phyloP scores from a whole-genome alignment of 208 protist species.

The Acanthamoeba castellanii region DNA sequence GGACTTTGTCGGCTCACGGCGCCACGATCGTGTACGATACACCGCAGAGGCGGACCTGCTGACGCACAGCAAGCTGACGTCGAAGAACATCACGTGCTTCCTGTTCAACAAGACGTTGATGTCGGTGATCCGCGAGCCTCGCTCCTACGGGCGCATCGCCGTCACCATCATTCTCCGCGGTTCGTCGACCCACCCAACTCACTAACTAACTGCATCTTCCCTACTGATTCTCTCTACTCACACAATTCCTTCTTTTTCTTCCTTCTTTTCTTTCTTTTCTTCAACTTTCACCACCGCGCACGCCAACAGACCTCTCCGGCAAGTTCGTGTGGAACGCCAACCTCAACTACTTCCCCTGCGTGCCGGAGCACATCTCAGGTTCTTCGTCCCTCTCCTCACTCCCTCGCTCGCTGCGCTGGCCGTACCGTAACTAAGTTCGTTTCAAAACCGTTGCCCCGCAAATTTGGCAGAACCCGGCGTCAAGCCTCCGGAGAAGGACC shows the following conservation, averaged over 20 bases:
- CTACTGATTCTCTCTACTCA: too few relatives aligned
- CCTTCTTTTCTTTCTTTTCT: not conserved
- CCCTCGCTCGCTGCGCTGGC: not conserved
- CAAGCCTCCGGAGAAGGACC: constrained; percentile 37
- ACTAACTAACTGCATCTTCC: not conserved
- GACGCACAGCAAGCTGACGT: constrained; percentile 45
- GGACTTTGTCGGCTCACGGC: too few relatives aligned
- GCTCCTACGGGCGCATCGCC: constrained; percentile 48
- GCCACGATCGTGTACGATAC: not conserved
- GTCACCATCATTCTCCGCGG: constrained; percentile 53
- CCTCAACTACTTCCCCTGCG: constrained; percentile 56
- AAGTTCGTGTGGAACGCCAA: constrained; percentile 64
- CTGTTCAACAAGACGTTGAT: constrained; percentile 70
- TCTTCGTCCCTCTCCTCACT: not conserved
- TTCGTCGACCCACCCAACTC: not conserved
- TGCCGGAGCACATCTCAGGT: constrained; percentile 40
- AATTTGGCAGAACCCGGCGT: constrained; percentile 5
- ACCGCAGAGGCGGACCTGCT: constrained; percentile 61
- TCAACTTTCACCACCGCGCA: not conserved
- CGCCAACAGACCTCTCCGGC: not conserved
- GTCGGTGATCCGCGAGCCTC: constrained; percentile 49
- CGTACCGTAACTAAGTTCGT: not conserved
- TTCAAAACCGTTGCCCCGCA: not conserved
- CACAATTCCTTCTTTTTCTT: not conserved
- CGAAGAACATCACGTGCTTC: constrained; percentile 71